A percentile compares a stretch with the other conserved stretches of the same genome.
Evolutionary conservation across 371 early-diverging fungal genomes (phyloP).

Genomic region (Basidiobolus meristosporus): DNA sequence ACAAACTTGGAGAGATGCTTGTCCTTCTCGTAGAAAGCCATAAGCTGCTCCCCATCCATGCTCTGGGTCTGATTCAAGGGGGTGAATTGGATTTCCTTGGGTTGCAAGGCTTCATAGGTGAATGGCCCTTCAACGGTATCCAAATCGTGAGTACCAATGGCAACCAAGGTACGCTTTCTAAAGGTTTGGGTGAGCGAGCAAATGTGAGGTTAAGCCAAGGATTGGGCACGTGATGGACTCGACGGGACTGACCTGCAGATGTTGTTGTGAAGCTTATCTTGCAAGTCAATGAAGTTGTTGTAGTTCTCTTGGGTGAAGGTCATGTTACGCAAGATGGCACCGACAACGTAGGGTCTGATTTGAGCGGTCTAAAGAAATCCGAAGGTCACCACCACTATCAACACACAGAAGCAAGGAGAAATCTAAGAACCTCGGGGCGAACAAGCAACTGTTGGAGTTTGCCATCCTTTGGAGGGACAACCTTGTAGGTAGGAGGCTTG

Average conservation of each 20-base stretch:
- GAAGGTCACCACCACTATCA: no score
- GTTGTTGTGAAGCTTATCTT: slow-evolving; percentile 98
- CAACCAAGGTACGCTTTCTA: slow-evolving; percentile 88
- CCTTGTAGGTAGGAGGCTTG: slow-evolving; percentile 46
- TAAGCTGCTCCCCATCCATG: slow-evolving; percentile 77
- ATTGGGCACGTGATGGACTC: no score
- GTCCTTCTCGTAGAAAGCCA: slow-evolving; percentile 78
- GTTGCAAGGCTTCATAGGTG: slow-evolving; percentile 82
- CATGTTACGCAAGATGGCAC: slow-evolving; percentile 86
- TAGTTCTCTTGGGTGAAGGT: slow-evolving; percentile 70
- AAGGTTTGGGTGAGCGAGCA: neutral
- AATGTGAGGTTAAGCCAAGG: no score
- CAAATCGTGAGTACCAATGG: slow-evolving; percentile 98
- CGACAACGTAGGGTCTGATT: slow-evolving; percentile 82
- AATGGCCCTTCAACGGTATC: slow-evolving; percentile 91
- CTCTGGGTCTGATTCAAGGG: slow-evolving; percentile 85
- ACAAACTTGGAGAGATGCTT: slow-evolving; percentile 79
- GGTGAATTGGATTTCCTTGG: slow-evolving; percentile 79
- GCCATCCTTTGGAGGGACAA: no score
- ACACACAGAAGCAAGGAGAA: no score
- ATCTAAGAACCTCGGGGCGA: no score
- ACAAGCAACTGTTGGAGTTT: no score
- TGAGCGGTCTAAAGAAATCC: slow-evolving; percentile 27
- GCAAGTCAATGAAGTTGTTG: slow-evolving; percentile 94
- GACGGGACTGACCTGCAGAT: slow-evolving; percentile 54